Percentiles rank a stretch among this genome's conserved stretches.
Conservation (phyloP, 768 basidiomycete genomes). For the Rubroboletus satanas region DNA sequence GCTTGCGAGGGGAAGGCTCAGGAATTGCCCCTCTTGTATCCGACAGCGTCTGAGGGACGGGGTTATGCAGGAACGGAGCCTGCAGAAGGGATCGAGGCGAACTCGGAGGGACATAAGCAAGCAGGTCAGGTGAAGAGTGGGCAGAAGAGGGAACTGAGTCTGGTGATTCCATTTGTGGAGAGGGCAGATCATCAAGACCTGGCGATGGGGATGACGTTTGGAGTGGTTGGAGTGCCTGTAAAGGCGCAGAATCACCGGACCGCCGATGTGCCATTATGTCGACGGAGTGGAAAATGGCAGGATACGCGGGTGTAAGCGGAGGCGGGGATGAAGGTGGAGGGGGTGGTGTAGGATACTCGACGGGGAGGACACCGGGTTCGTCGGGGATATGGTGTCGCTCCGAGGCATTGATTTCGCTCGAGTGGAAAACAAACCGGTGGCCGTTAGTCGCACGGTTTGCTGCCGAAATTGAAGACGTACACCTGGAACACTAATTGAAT, state of each 20-base stretch:
- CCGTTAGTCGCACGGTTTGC: slow-evolving; percentile 76
- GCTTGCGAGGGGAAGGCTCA: slow-evolving; percentile 34
- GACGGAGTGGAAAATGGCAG: slow-evolving; percentile 21
- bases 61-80: slow-evolving; percentile 9
- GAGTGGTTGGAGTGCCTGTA: slow-evolving; percentile 23
- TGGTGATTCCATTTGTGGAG: slow-evolving; percentile 21
- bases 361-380: slow-evolving; percentile 59
- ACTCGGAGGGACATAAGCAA: slow-evolving; percentile 14
- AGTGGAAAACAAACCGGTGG: slow-evolving; percentile 86
- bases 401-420: slow-evolving; percentile 56
- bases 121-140: slow-evolving; percentile 25
- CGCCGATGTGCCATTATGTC: slow-evolving; percentile 27
- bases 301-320: slow-evolving; percentile 31
- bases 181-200: slow-evolving; percentile 20
- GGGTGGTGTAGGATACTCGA: slow-evolving; percentile 34
- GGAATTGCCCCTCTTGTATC: slow-evolving; percentile 11
- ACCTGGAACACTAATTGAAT: slow-evolving; percentile 53
- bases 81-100: slow-evolving; percentile 20
- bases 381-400: slow-evolving; percentile 61
- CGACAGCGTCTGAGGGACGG: slow-evolving; percentile 8
- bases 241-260: slow-evolving; percentile 1
- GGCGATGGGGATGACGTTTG: slow-evolving; percentile 15
- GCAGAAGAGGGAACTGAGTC: slow-evolving; percentile 22
- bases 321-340: slow-evolving; percentile 31
- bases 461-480: slow-evolving; percentile 64